phyloP scores from a whole-genome alignment of 2,329 filamentous ascomycete genomes.

The Epichloe gansuensis region DNA sequence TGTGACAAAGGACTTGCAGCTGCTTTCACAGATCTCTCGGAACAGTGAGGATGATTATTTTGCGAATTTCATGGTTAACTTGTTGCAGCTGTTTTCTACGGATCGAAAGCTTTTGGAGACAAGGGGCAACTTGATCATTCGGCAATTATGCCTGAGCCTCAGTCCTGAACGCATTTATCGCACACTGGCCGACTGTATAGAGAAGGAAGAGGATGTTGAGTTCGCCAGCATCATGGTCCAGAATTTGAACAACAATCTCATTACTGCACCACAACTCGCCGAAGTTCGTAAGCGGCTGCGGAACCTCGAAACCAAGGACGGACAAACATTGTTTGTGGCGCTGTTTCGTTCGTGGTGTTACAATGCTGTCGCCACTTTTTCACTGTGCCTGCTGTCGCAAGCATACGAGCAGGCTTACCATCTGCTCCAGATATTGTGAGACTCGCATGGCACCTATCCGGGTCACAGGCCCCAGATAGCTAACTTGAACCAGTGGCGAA shows the following conservation, averaged over 20 bases:
- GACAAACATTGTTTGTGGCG: conserved; percentile 87
- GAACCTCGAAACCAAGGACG: conserved; percentile 87
- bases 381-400: conserved; percentile 84
- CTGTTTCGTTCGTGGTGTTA: conserved; percentile 97
- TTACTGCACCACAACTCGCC: conserved; percentile 86
- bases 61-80: conserved; percentile 93
- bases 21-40: conserved; percentile 89
- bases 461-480: neutral
- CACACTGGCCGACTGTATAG: conserved; percentile 88
- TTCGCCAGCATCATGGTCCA: conserved; percentile 99
- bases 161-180: conserved; percentile 93
- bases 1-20: conserved; percentile 83
- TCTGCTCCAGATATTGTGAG: conserved; percentile 84
- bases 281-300: conserved; percentile 82
- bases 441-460: conserved; percentile 2
- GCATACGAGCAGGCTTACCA: conserved; percentile 98
- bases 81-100: conserved; percentile 89
- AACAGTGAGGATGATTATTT: conserved; percentile 98
- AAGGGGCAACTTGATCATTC: conserved; percentile 88
- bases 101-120: conserved; percentile 85
- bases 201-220: conserved; percentile 95
- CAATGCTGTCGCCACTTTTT: conserved; percentile 96
- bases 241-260: conserved; percentile 97
- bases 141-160: conserved; percentile 83
- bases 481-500: conserved; percentile 54